Evolutionary conservation across 768 basidiomycete species (phyloP).

Genomic region (Termitomyces sp.): DNA sequence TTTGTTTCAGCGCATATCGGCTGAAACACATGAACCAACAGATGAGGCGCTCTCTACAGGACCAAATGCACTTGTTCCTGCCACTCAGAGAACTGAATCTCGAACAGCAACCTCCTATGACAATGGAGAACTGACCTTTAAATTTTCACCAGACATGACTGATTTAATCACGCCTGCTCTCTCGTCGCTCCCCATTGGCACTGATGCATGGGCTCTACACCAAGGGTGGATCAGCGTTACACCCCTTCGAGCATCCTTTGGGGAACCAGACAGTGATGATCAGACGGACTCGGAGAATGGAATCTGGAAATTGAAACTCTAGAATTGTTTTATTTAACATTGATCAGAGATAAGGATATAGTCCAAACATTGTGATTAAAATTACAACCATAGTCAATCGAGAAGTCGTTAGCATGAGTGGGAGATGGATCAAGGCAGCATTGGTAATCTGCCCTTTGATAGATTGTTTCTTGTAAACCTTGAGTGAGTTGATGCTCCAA

Average conservation of each 20-base stretch:
- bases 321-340: conserved; percentile 12
- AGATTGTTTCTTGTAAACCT: conserved; percentile 61
- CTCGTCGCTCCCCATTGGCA: conserved; percentile 61
- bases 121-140: conserved; percentile 51
- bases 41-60: conserved; percentile 28
- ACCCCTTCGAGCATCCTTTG: conserved; percentile 70
- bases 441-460: conserved; percentile 31
- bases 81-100: not conserved
- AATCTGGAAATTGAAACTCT: conserved; percentile 56
- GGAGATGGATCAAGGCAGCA: not conserved
- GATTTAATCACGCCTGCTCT: conserved; percentile 56
- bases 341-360: not conserved
- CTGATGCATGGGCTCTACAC: conserved; percentile 77
- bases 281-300: conserved; percentile 29
- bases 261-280: conserved; percentile 41
- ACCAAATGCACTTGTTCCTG: conserved; percentile 31
- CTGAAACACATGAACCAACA: conserved; percentile 6
- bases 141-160: conserved; percentile 66
- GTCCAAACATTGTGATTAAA: not conserved
- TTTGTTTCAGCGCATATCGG: conserved; percentile 58
- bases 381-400: not conserved
- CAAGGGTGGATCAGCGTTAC: conserved; percentile 73
- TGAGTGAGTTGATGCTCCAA: conserved; percentile 75
- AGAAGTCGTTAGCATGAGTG: not conserved
- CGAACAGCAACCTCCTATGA: conserved; percentile 9